phyloP scores from a whole-genome alignment of 2,329 filamentous ascomycete genomes.

The Trichoderma atroviride region DNA sequence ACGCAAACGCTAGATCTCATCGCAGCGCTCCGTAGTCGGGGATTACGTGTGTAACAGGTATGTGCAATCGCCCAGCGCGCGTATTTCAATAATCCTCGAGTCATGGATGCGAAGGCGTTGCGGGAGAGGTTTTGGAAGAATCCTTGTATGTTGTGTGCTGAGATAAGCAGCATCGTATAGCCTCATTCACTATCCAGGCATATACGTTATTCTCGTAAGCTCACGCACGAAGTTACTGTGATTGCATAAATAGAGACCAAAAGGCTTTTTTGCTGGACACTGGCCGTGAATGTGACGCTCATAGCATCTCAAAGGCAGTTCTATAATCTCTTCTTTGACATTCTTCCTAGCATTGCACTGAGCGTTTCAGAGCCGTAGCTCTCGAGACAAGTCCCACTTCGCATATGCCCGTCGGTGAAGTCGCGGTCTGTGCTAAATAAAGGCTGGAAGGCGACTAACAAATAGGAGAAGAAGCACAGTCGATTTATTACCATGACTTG shows the following conservation, averaged over 20 bases:
- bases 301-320: neutral
- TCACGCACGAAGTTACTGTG: neutral
- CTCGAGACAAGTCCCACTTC: neutral
- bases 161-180: neutral
- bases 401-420: neutral
- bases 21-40: conserved; percentile 14
- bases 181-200: neutral
- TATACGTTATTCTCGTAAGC: neutral
- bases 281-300: neutral
- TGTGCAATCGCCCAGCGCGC: neutral
- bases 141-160: neutral
- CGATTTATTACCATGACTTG: too few relatives aligned
- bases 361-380: neutral
- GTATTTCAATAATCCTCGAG: neutral
- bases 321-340: neutral
- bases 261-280: neutral
- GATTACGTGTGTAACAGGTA: neutral
- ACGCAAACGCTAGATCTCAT: neutral
- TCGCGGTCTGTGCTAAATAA: neutral
- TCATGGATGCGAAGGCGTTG: neutral
- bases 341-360: neutral
- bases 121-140: neutral
- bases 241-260: neutral
- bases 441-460: too few relatives aligned
- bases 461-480: neutral